Evolutionary conservation across 345 rosid genomes (phyloP).

Genomic region (Lepidium aucheri): DNA sequence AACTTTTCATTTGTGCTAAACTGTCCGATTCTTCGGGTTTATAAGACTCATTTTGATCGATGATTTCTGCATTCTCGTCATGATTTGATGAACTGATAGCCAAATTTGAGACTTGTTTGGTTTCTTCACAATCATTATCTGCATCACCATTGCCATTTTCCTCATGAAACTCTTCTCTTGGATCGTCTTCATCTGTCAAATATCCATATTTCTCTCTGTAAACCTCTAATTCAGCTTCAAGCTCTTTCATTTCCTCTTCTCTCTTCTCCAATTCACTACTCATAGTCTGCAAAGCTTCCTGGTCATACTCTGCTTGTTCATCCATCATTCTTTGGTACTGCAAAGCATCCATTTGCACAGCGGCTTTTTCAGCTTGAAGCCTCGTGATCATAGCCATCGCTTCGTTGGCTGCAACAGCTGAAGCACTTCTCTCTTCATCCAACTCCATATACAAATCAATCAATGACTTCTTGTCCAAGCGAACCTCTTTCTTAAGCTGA

Average conservation of each 20-base stretch:
- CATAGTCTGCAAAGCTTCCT: conserved; percentile 69
- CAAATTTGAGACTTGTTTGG: conserved; percentile 13
- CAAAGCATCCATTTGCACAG: conserved; percentile 94
- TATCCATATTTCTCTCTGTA: conserved; percentile 51
- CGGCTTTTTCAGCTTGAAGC: conserved; percentile 83
- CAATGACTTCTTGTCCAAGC: conserved; percentile 72
- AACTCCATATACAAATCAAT: conserved; percentile 80
- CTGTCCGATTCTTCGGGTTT: background rate
- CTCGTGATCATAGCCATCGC: conserved; percentile 95
- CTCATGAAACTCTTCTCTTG: conserved; percentile 7
- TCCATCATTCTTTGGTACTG: conserved; percentile 99
- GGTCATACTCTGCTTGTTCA: conserved; percentile 88
- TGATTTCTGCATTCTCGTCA: conserved; percentile 21
- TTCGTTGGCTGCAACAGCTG: conserved; percentile 85
- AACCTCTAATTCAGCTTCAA: conserved; percentile 61
- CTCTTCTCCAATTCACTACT: conserved; percentile 41
- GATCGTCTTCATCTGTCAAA: conserved; percentile 26
- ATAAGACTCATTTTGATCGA: background rate
- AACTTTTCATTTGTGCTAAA: background rate
- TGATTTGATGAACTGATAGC: conserved; percentile 10
- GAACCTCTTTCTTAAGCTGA: conserved; percentile 67
- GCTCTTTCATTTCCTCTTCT: conserved; percentile 50
- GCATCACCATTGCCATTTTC: background rate
- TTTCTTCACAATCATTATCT: conserved; percentile 23
- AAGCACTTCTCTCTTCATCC: conserved; percentile 85